phyloP scores from a whole-genome alignment of 805 yeast species.

The Isabelozyma gotoi region DNA sequence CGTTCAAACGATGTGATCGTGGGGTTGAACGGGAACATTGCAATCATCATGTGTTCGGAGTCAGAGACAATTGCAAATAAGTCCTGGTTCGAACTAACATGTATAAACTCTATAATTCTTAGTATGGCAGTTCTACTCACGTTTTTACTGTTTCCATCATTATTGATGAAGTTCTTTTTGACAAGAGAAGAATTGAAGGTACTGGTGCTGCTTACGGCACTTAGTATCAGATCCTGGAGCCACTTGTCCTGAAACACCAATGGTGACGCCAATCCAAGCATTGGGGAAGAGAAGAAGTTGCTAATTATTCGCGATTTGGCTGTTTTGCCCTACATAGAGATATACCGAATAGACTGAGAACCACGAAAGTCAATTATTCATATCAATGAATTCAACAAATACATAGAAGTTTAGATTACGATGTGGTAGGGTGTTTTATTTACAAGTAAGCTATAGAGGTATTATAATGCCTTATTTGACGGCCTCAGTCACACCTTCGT shows the following conservation, averaged over 20 bases:
- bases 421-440: conserved; percentile 1
- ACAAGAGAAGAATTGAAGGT: conserved; percentile 12
- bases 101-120: conserved; percentile 25
- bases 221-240: conserved; percentile 15
- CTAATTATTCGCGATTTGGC: neutral
- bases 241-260: conserved; percentile 23
- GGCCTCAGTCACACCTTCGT: neutral
- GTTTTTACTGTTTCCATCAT: conserved; percentile 5
- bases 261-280: conserved; percentile 11
- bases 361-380: too few relatives aligned
- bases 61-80: conserved; percentile 33
- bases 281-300: neutral
- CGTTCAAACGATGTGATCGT: conserved; percentile 30
- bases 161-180: conserved; percentile 13
- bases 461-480: neutral
- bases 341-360: too few relatives aligned
- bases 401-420: too few relatives aligned
- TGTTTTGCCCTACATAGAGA: too few relatives aligned
- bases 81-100: conserved; percentile 19
- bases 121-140: conserved; percentile 21
- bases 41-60: conserved; percentile 27
- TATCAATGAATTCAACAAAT: too few relatives aligned
- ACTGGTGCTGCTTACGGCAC: conserved; percentile 2
- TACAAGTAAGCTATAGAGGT: conserved; percentile 4
- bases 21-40: conserved; percentile 23